Conservation (phyloP, 768 basidiomycete species). For the Termitomyces sp. region DNA sequence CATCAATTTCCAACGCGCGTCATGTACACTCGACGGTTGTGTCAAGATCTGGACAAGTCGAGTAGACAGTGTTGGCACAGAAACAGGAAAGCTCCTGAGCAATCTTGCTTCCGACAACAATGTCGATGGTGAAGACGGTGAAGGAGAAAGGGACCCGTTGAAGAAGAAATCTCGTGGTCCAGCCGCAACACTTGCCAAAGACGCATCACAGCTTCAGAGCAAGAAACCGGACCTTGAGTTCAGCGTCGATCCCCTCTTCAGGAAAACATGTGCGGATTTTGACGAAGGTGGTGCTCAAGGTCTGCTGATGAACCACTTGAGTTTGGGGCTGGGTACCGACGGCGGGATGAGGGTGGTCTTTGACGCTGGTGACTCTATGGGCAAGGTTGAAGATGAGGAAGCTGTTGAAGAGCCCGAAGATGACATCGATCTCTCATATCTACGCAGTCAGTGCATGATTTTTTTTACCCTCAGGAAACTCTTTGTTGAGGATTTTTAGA, state of each 20-base stretch:
- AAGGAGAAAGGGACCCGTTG: constrained; percentile 51
- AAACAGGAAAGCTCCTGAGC: constrained; percentile 91
- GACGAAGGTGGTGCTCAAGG: constrained; percentile 98
- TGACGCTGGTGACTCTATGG: constrained; percentile 90
- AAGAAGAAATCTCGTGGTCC: constrained; percentile 68
- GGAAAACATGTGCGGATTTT: constrained; percentile 97
- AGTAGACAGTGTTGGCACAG: constrained; percentile 94
- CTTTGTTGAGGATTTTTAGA: constrained; percentile 30
- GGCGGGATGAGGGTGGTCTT: constrained; percentile 89
- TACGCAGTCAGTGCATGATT: constrained; percentile 50
- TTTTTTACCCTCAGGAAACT: background rate
- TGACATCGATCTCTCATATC: constrained; percentile 58
- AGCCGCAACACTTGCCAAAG: constrained; percentile 88
- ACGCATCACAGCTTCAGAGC: constrained; percentile 71
- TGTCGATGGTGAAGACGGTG: constrained; percentile 58
- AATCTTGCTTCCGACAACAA: constrained; percentile 69
- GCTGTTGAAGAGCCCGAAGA: constrained; percentile 68
- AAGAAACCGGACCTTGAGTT: constrained; percentile 97
- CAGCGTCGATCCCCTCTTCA: constrained; percentile 94
- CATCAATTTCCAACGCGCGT: constrained; percentile 99
- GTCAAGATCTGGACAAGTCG: constrained; percentile 99
- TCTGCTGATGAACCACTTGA: constrained; percentile 93
- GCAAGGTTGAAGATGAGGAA: constrained; percentile 76
- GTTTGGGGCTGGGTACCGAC: constrained; percentile 71
- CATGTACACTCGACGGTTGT: constrained; percentile 95